A percentile compares a stretch with the other conserved stretches of the same genome.
Conservation (phyloP, 2,329 filamentous ascomycete species). For the Xylaria sp. region DNA sequence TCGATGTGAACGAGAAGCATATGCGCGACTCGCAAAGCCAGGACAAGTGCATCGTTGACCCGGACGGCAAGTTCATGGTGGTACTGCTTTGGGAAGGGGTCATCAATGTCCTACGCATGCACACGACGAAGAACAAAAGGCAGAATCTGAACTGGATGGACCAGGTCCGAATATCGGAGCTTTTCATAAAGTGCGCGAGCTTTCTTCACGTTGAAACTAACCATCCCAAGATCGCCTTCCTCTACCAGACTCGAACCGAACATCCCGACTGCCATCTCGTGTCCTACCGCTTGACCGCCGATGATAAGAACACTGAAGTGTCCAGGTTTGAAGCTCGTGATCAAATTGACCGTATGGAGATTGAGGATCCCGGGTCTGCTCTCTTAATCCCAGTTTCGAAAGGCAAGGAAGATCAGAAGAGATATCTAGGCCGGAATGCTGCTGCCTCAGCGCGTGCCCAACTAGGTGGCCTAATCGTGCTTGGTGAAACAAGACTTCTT, state of each 20-base stretch:
- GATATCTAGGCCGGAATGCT: slow-evolving; percentile 69
- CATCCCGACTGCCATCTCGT: slow-evolving; percentile 65
- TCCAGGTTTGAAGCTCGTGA: slow-evolving; percentile 66
- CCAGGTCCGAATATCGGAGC: slow-evolving; percentile 67
- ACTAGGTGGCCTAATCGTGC: slow-evolving; percentile 75
- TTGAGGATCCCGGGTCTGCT: slow-evolving; percentile 66
- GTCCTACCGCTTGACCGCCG: slow-evolving; percentile 68
- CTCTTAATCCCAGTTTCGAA: slow-evolving; percentile 72
- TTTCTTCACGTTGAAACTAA: slow-evolving; percentile 69
- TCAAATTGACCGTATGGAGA: slow-evolving; percentile 65
- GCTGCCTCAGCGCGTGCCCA: slow-evolving; percentile 65
- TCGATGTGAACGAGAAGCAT: slow-evolving; percentile 66
- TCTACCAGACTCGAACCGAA: slow-evolving; percentile 66
- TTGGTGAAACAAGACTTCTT: slow-evolving; percentile 82
- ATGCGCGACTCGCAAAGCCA: slow-evolving; percentile 84
- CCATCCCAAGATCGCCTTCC: slow-evolving; percentile 67
- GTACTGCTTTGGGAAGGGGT: slow-evolving; percentile 71
- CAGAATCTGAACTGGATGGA: slow-evolving; percentile 62
- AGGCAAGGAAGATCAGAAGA: slow-evolving; percentile 65
- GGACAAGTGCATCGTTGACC: slow-evolving; percentile 86
- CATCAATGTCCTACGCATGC: slow-evolving; percentile 65
- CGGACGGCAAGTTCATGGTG: slow-evolving; percentile 71
- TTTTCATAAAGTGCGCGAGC: slow-evolving; percentile 68
- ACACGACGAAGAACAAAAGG: slow-evolving; percentile 57
- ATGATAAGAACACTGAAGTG: slow-evolving; percentile 66